These are phyloP conservation scores for Verticillium isaacii DNA, from an alignment of 2,329 filamentous ascomycete genomes.

Conservation along the genomic window DNA sequence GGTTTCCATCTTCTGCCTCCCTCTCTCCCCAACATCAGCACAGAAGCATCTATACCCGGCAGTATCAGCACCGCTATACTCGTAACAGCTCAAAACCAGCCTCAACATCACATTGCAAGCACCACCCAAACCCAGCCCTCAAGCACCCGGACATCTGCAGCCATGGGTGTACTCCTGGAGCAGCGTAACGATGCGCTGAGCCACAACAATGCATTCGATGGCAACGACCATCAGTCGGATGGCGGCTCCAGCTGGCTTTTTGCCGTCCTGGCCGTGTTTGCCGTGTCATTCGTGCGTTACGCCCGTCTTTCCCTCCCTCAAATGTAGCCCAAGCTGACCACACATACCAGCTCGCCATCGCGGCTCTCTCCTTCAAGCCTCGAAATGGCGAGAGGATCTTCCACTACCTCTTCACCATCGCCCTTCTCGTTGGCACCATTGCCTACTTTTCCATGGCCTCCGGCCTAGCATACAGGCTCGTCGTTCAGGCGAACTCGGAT, in stretches of 20 bases:
- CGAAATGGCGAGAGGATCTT: conserved; percentile 47
- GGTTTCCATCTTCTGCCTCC: not conserved
- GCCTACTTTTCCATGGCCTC: conserved; percentile 49
- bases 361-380: conserved; percentile 34
- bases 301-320: not conserved
- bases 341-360: conserved; percentile 30
- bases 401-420: conserved; percentile 49
- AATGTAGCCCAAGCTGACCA: not conserved
- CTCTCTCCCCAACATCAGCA: not conserved
- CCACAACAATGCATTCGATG: conserved; percentile 38
- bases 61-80: too few species aligned
- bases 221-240: conserved; percentile 30
- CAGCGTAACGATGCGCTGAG: conserved; percentile 40
- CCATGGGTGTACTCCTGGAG: conserved; percentile 25
- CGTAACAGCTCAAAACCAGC: not conserved
- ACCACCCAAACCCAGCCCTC: not conserved
- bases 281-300: conserved; percentile 37
- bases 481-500: conserved; percentile 30
- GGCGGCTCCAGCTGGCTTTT: conserved; percentile 52
- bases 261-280: conserved; percentile 46
- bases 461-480: conserved; percentile 40
- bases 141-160: not conserved
- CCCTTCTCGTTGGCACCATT: conserved; percentile 42
- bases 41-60: not conserved
- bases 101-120: not conserved